phyloP scores from a whole-genome alignment of 208 protist species.

The Polymyxa betae region DNA sequence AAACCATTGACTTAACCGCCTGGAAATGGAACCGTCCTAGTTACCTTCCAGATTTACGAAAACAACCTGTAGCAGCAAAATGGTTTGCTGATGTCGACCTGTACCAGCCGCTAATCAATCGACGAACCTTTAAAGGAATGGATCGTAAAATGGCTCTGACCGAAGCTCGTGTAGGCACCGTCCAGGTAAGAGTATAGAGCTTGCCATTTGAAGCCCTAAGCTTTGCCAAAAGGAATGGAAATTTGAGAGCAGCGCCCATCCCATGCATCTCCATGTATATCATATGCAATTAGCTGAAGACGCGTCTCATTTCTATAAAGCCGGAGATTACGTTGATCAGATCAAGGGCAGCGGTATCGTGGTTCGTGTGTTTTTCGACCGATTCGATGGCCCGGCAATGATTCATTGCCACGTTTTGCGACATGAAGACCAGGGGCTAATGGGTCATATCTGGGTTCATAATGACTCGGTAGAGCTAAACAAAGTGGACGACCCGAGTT shows the following conservation, averaged over 20 bases:
- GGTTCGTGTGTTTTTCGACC: not conserved
- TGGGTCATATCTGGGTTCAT: too few species aligned
- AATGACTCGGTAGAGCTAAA: too few species aligned
- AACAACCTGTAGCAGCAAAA: not conserved
- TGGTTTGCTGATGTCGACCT: not conserved
- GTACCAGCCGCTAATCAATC: not conserved
- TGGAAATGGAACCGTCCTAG: not conserved
- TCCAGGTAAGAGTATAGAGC: not conserved
- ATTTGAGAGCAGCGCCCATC: not conserved
- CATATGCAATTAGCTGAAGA: not conserved
- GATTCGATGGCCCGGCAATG: not conserved
- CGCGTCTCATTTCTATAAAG: not conserved
- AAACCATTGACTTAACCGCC: too few species aligned
- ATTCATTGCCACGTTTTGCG: not conserved
- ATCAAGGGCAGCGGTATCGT: not conserved
- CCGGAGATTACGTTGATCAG: not conserved
- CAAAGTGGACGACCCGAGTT: too few species aligned
- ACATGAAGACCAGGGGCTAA: not conserved
- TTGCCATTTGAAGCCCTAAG: not conserved
- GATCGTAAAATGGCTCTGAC: not conserved
- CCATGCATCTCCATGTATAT: not conserved
- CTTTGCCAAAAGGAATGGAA: not conserved
- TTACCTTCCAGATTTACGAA: not conserved
- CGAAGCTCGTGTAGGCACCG: not conserved
- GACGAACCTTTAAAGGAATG: not conserved